Percentiles rank a stretch among this genome's conserved stretches.
Conservation (phyloP, 2,329 filamentous ascomycete species). For the Aspergillus sp. region DNA sequence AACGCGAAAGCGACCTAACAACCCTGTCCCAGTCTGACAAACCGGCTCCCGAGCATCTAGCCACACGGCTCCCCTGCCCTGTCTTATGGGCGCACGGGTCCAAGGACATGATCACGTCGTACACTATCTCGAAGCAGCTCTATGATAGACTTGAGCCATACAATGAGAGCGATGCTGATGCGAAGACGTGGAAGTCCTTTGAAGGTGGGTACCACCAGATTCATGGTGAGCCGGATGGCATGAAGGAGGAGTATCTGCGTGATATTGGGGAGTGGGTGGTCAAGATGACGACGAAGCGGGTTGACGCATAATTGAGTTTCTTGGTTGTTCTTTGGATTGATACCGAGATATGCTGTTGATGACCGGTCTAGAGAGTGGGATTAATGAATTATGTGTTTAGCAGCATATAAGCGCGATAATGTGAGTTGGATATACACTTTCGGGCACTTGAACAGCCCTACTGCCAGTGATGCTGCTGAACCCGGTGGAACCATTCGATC, state of each 20-base stretch:
- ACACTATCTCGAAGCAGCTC: conserved; percentile 2
- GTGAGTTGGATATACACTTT: too few relatives aligned
- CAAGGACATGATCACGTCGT: not conserved
- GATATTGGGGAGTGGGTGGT: not conserved
- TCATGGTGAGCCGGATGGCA: not conserved
- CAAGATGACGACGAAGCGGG: not conserved
- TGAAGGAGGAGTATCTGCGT: not conserved
- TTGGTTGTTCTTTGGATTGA: too few relatives aligned
- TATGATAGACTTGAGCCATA: conserved; percentile 3
- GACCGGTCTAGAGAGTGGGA: too few relatives aligned
- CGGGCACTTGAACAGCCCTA: too few relatives aligned
- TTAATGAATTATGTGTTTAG: too few relatives aligned
- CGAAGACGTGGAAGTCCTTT: not conserved
- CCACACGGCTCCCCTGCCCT: not conserved
- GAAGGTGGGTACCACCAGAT: not conserved
- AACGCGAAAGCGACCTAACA: not conserved
- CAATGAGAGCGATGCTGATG: not conserved
- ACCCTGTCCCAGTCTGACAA: not conserved
- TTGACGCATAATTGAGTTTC: too few relatives aligned
- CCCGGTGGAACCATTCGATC: too few relatives aligned
- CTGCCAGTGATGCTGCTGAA: too few relatives aligned
- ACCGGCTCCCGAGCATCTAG: not conserved
- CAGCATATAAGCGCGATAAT: too few relatives aligned
- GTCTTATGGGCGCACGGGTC: conserved; percentile 8
- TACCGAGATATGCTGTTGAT: too few relatives aligned